Percentiles rank a stretch among this genome's conserved stretches.
phyloP scores from a whole-genome alignment of 2,329 filamentous ascomycete genomes.

The Monascus ruber region DNA sequence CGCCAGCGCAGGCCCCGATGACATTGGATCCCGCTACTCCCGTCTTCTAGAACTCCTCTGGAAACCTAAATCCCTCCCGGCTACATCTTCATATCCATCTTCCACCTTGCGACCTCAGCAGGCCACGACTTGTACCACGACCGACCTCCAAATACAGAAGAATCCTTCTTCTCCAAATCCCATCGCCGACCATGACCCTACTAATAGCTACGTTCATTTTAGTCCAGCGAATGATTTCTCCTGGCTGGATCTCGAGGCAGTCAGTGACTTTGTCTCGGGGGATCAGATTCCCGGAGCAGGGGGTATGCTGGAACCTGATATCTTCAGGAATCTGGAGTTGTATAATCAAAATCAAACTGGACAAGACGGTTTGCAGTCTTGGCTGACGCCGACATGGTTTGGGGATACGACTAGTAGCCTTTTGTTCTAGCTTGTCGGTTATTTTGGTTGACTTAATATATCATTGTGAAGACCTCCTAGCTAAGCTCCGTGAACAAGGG shows the following conservation, averaged over 20 bases:
- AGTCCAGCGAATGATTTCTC: conserved; percentile 47
- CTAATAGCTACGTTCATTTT: conserved; percentile 28
- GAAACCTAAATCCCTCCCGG: conserved; percentile 30
- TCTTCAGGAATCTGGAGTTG: conserved; percentile 22
- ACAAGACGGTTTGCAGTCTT: conserved; percentile 21
- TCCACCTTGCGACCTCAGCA: conserved; percentile 16
- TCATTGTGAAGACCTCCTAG: too few species aligned
- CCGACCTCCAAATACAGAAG: conserved; percentile 20
- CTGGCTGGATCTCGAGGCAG: conserved; percentile 50
- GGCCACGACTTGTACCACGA: background rate
- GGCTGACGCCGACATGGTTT: conserved; percentile 30
- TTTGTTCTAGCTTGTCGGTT: conserved; percentile 15
- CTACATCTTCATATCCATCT: conserved; percentile 14
- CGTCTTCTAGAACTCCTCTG: conserved; percentile 50
- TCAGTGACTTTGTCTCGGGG: conserved; percentile 45
- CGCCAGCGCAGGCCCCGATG: conserved; percentile 46
- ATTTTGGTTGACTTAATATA: too few species aligned
- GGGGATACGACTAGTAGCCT: conserved; percentile 29
- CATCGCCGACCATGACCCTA: conserved; percentile 21
- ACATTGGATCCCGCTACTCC: conserved; percentile 51
- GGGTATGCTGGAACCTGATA: conserved; percentile 24
- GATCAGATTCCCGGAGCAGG: conserved; percentile 26
- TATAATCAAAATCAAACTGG: conserved; percentile 11
- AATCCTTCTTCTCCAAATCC: conserved; percentile 3
- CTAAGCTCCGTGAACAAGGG: too few species aligned